Percentiles rank a stretch among this genome's conserved stretches.
These are phyloP conservation scores for Neurospora discreta DNA, from an alignment of 495 filamentous ascomycete genomes.

Conservation along the genomic window DNA sequence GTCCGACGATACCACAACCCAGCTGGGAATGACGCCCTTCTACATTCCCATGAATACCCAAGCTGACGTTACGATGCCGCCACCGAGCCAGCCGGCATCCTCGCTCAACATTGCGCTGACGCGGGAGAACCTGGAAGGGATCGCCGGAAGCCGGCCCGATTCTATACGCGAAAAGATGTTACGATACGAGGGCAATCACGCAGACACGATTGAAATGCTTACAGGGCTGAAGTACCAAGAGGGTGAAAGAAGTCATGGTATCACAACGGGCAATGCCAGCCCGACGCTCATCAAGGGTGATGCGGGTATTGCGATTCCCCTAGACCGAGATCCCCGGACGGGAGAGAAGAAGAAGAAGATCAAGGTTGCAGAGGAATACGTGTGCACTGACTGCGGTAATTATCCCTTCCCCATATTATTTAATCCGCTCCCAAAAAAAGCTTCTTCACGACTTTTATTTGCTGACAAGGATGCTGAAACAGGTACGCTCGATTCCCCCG, in stretches of 20 bases:
- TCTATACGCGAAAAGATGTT: conserved; percentile 70
- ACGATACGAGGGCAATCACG: conserved; percentile 62
- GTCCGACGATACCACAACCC: conserved; percentile 32
- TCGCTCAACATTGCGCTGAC: conserved; percentile 55
- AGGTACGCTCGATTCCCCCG: conserved; percentile 79
- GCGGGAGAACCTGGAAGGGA: conserved; percentile 68
- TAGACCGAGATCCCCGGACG: conserved; percentile 57
- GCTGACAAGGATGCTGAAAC: neutral
- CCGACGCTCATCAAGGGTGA: conserved; percentile 77
- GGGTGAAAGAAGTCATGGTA: conserved; percentile 78
- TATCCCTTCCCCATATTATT: neutral
- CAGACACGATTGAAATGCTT: conserved; percentile 87
- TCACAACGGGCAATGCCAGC: conserved; percentile 73
- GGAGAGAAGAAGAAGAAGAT: conserved; percentile 80
- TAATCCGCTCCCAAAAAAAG: neutral
- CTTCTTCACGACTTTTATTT: neutral
- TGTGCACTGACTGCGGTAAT: conserved; percentile 85
- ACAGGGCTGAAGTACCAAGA: conserved; percentile 83
- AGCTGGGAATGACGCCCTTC: conserved; percentile 4
- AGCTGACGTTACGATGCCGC: conserved; percentile 46
- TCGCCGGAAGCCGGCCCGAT: conserved; percentile 55
- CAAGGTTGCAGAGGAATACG: conserved; percentile 86
- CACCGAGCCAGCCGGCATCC: conserved; percentile 51
- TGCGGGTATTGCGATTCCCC: conserved; percentile 69
- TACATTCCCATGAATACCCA: conserved; percentile 12